These are phyloP conservation scores for Aspergillus uvarum DNA, from an alignment of 2,329 filamentous ascomycete genomes.

Conservation along the genomic window DNA sequence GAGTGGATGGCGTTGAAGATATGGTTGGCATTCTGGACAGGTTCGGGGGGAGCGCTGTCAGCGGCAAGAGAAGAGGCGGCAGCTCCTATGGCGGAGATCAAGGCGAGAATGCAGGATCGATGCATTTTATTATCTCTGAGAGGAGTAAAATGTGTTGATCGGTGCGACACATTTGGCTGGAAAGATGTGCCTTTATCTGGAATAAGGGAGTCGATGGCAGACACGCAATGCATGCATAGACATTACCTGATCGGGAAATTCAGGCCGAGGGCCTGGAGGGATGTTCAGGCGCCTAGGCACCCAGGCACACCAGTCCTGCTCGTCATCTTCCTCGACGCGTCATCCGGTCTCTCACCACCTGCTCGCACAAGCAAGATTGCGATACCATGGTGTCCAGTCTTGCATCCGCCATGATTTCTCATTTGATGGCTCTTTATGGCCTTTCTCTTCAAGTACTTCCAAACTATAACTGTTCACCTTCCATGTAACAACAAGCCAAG, in stretches of 20 bases:
- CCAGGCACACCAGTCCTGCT: neutral
- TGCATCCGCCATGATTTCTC: too few species aligned
- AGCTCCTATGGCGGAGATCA: neutral
- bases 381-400: too few species aligned
- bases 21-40: neutral
- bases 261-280: neutral
- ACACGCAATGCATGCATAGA: neutral
- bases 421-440: too few species aligned
- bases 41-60: neutral
- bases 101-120: neutral
- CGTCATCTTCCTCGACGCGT: neutral
- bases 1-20: slow-evolving; percentile 5
- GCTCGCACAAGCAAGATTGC: too few species aligned
- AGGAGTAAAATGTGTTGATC: neutral
- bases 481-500: too few species aligned
- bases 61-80: neutral
- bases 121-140: neutral
- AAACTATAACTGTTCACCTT: too few species aligned
- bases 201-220: too few species aligned
- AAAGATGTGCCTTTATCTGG: neutral
- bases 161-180: neutral
- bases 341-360: neutral
- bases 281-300: neutral
- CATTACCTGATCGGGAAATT: neutral
- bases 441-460: too few species aligned